Percentiles rank a stretch among this genome's conserved stretches.
These are phyloP conservation scores for Cordyceps javanica DNA, from an alignment of 2,329 filamentous ascomycete genomes.

Conservation along the genomic window DNA sequence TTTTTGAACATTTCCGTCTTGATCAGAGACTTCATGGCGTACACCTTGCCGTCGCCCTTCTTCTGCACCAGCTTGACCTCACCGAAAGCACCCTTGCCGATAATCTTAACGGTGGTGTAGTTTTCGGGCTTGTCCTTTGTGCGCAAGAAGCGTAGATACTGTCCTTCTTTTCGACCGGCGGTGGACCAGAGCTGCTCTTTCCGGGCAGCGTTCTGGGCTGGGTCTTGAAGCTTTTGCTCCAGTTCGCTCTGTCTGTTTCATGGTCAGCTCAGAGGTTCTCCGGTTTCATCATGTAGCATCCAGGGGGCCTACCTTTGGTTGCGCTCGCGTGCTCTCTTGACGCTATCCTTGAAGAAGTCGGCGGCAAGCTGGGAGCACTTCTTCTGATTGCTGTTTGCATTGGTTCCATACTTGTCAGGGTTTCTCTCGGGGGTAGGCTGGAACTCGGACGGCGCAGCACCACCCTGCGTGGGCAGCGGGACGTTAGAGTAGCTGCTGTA, in stretches of 20 bases:
- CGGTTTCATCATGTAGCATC: neutral
- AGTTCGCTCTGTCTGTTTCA: slow-evolving; percentile 75
- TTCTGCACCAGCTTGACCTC: slow-evolving; percentile 97
- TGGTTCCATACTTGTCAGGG: slow-evolving; percentile 67
- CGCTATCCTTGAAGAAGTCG: slow-evolving; percentile 98
- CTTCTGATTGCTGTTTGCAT: slow-evolving; percentile 64
- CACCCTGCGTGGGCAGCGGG: slow-evolving; percentile 54
- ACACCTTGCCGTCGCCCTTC: slow-evolving; percentile 93
- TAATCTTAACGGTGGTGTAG: slow-evolving; percentile 95
- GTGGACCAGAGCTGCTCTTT: slow-evolving; percentile 82
- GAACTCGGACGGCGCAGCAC: slow-evolving; percentile 64
- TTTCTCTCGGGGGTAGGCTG: slow-evolving; percentile 77
- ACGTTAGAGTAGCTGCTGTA: slow-evolving; percentile 60
- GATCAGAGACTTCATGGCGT: slow-evolving; percentile 95
- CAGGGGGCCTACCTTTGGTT: slow-evolving; percentile 70
- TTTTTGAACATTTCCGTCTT: slow-evolving; percentile 99
- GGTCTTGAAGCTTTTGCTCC: slow-evolving; percentile 76
- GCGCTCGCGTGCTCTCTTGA: slow-evolving; percentile 88
- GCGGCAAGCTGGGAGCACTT: slow-evolving; percentile 66
- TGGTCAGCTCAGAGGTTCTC: neutral
- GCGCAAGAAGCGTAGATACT: slow-evolving; percentile 87
- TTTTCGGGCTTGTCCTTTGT: slow-evolving; percentile 92
- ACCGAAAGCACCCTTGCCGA: slow-evolving; percentile 97
- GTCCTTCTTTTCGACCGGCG: slow-evolving; percentile 80
- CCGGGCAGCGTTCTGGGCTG: slow-evolving; percentile 64